Evolutionary conservation across 2,329 filamentous ascomycete genomes (phyloP).

Genomic region (Allantophomopsis lycopodina): DNA sequence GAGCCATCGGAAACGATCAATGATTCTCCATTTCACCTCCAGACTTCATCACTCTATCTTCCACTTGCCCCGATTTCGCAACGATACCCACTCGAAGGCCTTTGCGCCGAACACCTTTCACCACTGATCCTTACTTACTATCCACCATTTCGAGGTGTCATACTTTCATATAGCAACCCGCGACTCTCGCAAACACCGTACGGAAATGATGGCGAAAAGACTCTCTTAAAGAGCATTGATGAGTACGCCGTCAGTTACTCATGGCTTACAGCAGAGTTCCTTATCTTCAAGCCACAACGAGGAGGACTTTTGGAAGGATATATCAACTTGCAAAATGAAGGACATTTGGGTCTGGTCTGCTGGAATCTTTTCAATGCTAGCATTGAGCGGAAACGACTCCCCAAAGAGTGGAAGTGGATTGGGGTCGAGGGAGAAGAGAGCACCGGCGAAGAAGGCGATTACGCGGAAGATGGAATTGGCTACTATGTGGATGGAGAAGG

Average conservation of each 20-base stretch:
- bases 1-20: slow-evolving; percentile 14
- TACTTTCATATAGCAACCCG: slow-evolving; percentile 60
- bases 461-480: slow-evolving; percentile 43
- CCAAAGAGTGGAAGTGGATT: slow-evolving; percentile 69
- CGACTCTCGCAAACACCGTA: slow-evolving; percentile 47
- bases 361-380: slow-evolving; percentile 88
- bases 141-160: slow-evolving; percentile 55
- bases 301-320: slow-evolving; percentile 67
- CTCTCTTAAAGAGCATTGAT: slow-evolving; percentile 41
- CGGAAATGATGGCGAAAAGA: slow-evolving; percentile 28
- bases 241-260: slow-evolving; percentile 80
- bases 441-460: slow-evolving; percentile 19
- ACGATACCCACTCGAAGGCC: slow-evolving; percentile 53
- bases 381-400: slow-evolving; percentile 65
- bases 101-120: slow-evolving; percentile 61
- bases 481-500: slow-evolving; percentile 67
- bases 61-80: slow-evolving; percentile 61
- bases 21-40: slow-evolving; percentile 60
- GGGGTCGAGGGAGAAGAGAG: slow-evolving; percentile 26
- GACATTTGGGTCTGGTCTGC: slow-evolving; percentile 78
- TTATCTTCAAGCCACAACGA: slow-evolving; percentile 65
- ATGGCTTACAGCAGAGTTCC: slow-evolving; percentile 79
- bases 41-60: slow-evolving; percentile 71
- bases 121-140: slow-evolving; percentile 69
- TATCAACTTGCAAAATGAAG: slow-evolving; percentile 77